Evolutionary conservation across 495 filamentous ascomycete species (phyloP).

Genomic region (Penicillium subrubescens): DNA sequence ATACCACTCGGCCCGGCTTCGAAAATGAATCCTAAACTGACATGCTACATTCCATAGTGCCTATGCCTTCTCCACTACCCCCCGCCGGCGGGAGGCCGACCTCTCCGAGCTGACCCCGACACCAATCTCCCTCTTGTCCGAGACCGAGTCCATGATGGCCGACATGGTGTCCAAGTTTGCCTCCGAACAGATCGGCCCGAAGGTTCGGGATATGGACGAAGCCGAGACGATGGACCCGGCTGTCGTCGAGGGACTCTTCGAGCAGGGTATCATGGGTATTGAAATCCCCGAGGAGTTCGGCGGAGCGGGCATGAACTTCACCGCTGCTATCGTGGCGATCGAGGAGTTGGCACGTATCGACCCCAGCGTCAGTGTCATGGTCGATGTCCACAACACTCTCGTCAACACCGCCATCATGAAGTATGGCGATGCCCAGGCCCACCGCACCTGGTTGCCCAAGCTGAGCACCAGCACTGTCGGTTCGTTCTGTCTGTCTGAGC

Average conservation of each 20-base stretch:
- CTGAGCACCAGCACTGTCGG: slow-evolving; percentile 90
- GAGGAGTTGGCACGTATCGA: slow-evolving; percentile 95
- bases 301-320: slow-evolving; percentile 98
- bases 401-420: slow-evolving; percentile 93
- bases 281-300: slow-evolving; percentile 98
- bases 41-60: slow-evolving; percentile 42
- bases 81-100: slow-evolving; percentile 60
- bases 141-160: slow-evolving; percentile 85
- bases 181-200: slow-evolving; percentile 82
- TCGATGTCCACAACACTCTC: slow-evolving; percentile 96
- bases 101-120: slow-evolving; percentile 77
- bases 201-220: slow-evolving; percentile 97
- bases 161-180: slow-evolving; percentile 92
- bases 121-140: slow-evolving; percentile 89
- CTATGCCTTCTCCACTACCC: slow-evolving; percentile 72
- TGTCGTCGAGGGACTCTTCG: slow-evolving; percentile 90
- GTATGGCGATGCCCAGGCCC: slow-evolving; percentile 72
- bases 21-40: slow-evolving; percentile 17
- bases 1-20: neutral
- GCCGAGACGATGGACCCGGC: slow-evolving; percentile 88
- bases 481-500: slow-evolving; percentile 96
- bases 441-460: slow-evolving; percentile 83
- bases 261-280: slow-evolving; percentile 96
- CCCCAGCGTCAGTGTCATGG: slow-evolving; percentile 89
- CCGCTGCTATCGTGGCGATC: slow-evolving; percentile 90